phyloP scores from a whole-genome alignment of 2,329 filamentous ascomycete species.

The Monilinia polystroma region DNA sequence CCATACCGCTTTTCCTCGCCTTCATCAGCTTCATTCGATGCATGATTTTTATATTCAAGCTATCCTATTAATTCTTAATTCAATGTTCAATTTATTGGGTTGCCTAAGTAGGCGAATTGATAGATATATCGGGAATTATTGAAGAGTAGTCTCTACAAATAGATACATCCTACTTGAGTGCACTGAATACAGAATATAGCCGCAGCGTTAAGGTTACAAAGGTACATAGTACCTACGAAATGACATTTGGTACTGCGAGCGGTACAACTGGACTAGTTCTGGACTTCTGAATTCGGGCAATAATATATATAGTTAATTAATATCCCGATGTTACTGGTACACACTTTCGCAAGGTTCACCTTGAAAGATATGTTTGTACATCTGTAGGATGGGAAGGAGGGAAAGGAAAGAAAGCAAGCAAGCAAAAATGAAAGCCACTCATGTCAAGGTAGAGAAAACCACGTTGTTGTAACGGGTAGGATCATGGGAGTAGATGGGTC shows the following conservation, averaged over 20 bases:
- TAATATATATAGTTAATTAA: neutral
- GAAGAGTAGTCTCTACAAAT: neutral
- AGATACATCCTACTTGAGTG: neutral
- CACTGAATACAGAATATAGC: slow-evolving; percentile 11
- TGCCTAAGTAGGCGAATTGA: neutral
- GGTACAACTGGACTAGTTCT: neutral
- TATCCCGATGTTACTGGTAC: slow-evolving; percentile 5
- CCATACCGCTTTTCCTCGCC: slow-evolving; percentile 2
- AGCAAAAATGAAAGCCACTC: neutral
- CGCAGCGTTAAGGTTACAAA: slow-evolving; percentile 11
- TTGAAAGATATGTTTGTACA: neutral
- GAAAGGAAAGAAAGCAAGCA: neutral
- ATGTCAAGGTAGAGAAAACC: neutral
- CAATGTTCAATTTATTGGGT: neutral
- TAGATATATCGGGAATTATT: neutral
- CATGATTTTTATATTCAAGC: neutral
- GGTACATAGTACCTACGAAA: neutral
- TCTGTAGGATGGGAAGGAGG: neutral
- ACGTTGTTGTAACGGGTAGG: neutral
- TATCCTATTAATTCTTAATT: neutral
- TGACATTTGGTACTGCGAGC: slow-evolving; percentile 12
- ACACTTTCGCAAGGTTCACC: slow-evolving; percentile 1
- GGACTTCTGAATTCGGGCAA: too few relatives aligned
- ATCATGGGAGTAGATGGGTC: slow-evolving; percentile 4
- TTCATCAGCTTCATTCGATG: neutral